Evolutionary conservation across 306 rosid species (phyloP), one percentile per base, ranked within the genome.

Genomic region (Quercus rubra): DNA sequence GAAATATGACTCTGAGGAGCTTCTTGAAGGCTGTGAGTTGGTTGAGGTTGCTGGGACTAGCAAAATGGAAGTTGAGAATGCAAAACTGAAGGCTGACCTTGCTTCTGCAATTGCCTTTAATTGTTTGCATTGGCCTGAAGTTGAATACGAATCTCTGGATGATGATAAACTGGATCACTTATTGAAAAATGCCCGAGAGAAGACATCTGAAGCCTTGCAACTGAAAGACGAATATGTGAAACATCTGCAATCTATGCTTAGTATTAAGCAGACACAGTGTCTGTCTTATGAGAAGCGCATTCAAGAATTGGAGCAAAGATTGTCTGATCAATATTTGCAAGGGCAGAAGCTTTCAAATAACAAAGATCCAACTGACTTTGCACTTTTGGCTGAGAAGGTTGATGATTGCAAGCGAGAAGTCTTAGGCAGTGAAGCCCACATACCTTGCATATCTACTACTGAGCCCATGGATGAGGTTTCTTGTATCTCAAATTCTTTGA

Each of bases 381-480:
- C 90, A 55, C 83, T 78, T 79, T 79, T 78, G 77, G 80, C 87
- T 70, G 92, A 80, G 68, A 93, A 87, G 90, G 78, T 77, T 72
- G 87, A 76, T 81, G 81, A 66, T 59, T 82, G 57, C 86, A 89
- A 89, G 82, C 86, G 82, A 76, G 90, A 84, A 84, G 83, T 55
- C 71, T 43, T 64, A 41, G 88, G 88, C 55, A 80, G 87, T 82
- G 87, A 87, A 74, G 81, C 84, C 59, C 85, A 82, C 76, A 70
- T 80, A 75, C 96, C 91, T 80, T 85, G 81, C 70, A 14, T 84
- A 67, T 95, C 93, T 59, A 83, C 91, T 35, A 14, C 85, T 17
- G 99, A 95, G 81, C 86, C 96, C 75, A 92, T 96, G 99, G 98
- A 96, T 78, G 99, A 96, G 88, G 94, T 91, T 82, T 96, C 98